Conservation (phyloP, 202 grass and related monocot species). For the Setaria viridis region DNA sequence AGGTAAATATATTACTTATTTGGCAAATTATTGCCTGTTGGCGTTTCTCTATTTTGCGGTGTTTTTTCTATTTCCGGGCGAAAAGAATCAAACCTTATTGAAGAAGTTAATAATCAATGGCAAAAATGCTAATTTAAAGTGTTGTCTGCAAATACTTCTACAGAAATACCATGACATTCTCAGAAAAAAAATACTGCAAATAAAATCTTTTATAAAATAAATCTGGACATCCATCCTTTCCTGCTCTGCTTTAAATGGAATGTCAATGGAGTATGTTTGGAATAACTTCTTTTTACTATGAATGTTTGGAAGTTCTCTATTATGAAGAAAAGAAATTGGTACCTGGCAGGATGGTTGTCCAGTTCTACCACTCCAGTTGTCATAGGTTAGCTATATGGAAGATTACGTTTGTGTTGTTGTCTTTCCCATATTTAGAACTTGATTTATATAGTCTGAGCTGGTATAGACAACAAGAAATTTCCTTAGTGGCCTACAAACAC, state of each 20-base stretch:
- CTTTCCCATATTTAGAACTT: not conserved
- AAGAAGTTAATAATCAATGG: not conserved
- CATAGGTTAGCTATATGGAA: not conserved
- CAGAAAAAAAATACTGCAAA: not conserved
- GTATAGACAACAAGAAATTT: not conserved
- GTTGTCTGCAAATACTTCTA: not conserved
- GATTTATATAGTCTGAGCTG: not conserved
- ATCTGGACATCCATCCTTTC: not conserved
- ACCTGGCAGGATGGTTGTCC: not conserved
- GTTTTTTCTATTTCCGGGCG: not conserved
- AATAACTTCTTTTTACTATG: too few relatives aligned
- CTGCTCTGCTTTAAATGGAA: not conserved
- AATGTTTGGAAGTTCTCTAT: not conserved
- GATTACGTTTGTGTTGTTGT: conserved; percentile 16
- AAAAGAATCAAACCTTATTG: not conserved
- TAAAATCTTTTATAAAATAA: not conserved
- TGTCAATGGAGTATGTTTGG: not conserved
- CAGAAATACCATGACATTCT: not conserved
- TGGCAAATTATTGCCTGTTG: not conserved
- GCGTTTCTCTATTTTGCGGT: not conserved
- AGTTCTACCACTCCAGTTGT: not conserved
- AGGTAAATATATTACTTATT: conserved; percentile 48
- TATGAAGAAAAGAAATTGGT: not conserved
- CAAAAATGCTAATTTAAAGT: not conserved
- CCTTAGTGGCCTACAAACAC: not conserved